A percentile compares a stretch with the other conserved stretches of the same genome.
phyloP scores from a whole-genome alignment of 116 monocot species.

The Posidonia oceanica region DNA sequence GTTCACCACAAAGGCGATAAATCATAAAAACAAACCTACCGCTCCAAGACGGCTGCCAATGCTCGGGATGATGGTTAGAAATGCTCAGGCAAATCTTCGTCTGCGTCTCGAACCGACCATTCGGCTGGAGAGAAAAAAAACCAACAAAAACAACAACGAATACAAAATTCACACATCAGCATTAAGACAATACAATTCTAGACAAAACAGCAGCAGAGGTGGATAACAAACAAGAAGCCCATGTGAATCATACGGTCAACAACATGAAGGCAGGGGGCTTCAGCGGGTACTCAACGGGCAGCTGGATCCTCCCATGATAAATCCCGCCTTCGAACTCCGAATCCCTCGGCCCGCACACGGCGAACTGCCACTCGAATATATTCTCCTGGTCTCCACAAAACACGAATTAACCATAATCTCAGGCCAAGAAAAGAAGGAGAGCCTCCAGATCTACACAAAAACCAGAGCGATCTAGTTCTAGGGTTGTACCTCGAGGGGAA shows the following conservation, averaged over 20 bases:
- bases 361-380: conserved; percentile 99
- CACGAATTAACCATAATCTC: not conserved
- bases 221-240: not conserved
- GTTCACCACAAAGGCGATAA: too few relatives aligned
- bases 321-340: conserved; percentile 96
- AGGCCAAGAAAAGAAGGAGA: not conserved
- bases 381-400: conserved; percentile 42
- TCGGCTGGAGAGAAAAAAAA: conserved; percentile 49
- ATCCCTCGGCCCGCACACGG: conserved; percentile 57
- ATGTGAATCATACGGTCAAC: conserved; percentile 44
- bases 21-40: conserved; percentile 26
- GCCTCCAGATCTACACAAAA: not conserved
- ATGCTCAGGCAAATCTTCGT: conserved; percentile 98
- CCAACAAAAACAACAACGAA: not conserved
- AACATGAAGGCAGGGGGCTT: conserved; percentile 95
- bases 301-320: conserved; percentile 92
- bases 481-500: conserved; percentile 73
- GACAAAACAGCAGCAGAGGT: too few relatives aligned
- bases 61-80: conserved; percentile 96
- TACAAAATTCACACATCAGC: not conserved
- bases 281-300: conserved; percentile 84
- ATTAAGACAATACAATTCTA: not conserved
- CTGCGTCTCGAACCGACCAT: conserved; percentile 96
- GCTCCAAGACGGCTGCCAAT: conserved; percentile 99
- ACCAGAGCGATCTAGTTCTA: not conserved